Conservation (phyloP, 352 stramenopile species). For the Pythium oligandrum region DNA sequence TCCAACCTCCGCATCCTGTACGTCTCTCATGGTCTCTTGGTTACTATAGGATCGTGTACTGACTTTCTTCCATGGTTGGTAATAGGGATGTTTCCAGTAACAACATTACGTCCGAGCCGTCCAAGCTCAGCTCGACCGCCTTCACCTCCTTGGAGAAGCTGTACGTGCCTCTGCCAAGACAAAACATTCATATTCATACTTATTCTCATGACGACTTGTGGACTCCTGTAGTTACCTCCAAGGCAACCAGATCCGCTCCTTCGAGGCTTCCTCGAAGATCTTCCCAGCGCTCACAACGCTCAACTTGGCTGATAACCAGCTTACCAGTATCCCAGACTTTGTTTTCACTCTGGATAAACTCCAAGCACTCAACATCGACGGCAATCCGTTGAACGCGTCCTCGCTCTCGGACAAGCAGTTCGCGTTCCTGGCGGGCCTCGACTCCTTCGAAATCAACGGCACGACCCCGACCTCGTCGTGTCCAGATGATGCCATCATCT, state of each 20-base stretch:
- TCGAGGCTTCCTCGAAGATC: no score
- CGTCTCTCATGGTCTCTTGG: conserved; percentile 9
- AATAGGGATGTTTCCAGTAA: conserved; percentile 18
- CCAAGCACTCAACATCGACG: conserved; percentile 34
- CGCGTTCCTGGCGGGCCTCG: conserved; percentile 45
- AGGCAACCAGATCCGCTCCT: no score
- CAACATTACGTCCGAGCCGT: conserved; percentile 4
- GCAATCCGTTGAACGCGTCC: conserved; percentile 56
- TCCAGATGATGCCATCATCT: conserved; percentile 34
- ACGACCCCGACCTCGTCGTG: conserved; percentile 48
- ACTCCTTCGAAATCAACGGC: conserved; percentile 43
- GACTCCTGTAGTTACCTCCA: no score
- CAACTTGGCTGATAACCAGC: conserved; percentile 14
- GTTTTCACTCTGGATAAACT: conserved; percentile 55
- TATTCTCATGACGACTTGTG: no score
- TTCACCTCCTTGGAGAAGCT: conserved; percentile 11
- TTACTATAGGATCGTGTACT: background rate
- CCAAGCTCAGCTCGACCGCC: conserved; percentile 3
- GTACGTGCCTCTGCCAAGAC: no score
- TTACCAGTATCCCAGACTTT: conserved; percentile 30
- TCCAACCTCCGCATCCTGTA: conserved; percentile 47
- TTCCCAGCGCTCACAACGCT: background rate
- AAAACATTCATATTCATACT: no score
- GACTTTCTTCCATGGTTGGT: background rate
- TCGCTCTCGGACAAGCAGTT: conserved; percentile 42